These are phyloP conservation scores for Fusarium protoensiforme DNA, from an alignment of 2,329 filamentous ascomycete species.

Conservation along the genomic window DNA sequence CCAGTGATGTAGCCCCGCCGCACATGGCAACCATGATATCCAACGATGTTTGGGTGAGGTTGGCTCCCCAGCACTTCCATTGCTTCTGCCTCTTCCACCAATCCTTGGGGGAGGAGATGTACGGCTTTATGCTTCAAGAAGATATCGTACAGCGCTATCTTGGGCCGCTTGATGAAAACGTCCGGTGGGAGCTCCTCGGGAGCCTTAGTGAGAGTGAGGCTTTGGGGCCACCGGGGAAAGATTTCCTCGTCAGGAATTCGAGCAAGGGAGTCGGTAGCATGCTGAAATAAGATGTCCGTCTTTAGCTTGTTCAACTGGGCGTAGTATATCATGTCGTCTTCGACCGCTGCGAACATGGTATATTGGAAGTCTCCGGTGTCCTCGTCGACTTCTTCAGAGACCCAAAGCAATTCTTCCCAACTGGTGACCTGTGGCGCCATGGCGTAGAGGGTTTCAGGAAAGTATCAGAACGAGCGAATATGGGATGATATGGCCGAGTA, in stretches of 20 bases:
- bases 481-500: background rate
- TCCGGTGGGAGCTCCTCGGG: constrained; percentile 3
- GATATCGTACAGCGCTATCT: constrained; percentile 20
- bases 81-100: constrained; percentile 31
- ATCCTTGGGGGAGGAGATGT: constrained; percentile 11
- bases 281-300: constrained; percentile 13
- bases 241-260: constrained; percentile 6
- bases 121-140: constrained; percentile 19
- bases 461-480: background rate
- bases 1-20: constrained; percentile 38
- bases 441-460: background rate
- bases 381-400: constrained; percentile 22
- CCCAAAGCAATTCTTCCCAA: constrained; percentile 21
- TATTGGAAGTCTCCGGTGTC: constrained; percentile 31
- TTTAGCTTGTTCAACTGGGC: constrained; percentile 17
- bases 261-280: constrained; percentile 9
- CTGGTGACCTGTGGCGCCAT: constrained; percentile 12
- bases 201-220: constrained; percentile 7
- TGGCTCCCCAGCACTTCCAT: constrained; percentile 29
- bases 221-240: constrained; percentile 20
- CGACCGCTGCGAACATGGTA: constrained; percentile 34
- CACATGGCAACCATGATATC: constrained; percentile 44
- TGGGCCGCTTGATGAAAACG: constrained; percentile 20
- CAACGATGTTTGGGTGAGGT: constrained; percentile 44
- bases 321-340: constrained; percentile 37